Evolutionary conservation across 139 green algal genomes (phyloP).

Genomic region (Chlorella sp.): DNA sequence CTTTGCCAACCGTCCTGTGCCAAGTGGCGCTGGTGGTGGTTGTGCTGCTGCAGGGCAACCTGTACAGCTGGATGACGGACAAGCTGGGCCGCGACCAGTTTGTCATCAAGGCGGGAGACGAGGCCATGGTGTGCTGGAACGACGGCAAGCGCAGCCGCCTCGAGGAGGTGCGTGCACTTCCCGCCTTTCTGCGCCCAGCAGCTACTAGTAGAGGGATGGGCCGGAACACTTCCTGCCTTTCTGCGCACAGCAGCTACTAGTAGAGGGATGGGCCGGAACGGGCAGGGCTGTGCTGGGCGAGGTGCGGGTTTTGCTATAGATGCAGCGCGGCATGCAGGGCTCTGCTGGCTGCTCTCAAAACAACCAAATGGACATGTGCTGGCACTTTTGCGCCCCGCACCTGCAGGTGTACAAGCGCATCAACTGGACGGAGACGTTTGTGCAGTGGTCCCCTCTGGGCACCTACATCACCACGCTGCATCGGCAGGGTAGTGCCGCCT

Average conservation of each 20-base stretch:
- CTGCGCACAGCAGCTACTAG: too few relatives aligned
- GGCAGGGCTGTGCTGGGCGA: too few relatives aligned
- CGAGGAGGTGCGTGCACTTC: constrained; percentile 43
- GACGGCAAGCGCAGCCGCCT: constrained; percentile 49
- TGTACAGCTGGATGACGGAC: constrained; percentile 87
- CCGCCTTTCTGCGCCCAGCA: too few relatives aligned
- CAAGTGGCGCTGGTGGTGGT: neutral
- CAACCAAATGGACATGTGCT: neutral
- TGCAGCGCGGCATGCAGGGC: neutral
- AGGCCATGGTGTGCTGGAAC: constrained; percentile 82
- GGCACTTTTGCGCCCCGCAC: too few relatives aligned
- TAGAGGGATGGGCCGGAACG: too few relatives aligned
- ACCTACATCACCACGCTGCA: constrained; percentile 84
- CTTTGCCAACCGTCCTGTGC: neutral
- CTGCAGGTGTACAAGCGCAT: constrained; percentile 55
- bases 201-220: too few relatives aligned
- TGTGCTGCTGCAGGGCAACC: constrained; percentile 61
- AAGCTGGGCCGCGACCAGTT: constrained; percentile 93
- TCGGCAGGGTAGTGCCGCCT: constrained; percentile 81
- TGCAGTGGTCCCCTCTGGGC: constrained; percentile 87
- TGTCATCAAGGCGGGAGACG: constrained; percentile 73
- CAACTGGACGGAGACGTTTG: constrained; percentile 91
- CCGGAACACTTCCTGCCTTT: too few relatives aligned
- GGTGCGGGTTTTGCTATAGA: too few relatives aligned
- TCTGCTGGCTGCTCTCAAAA: neutral